Conservation (phyloP, 2,329 filamentous ascomycete genomes). For the Thermochaetoides dissita region DNA sequence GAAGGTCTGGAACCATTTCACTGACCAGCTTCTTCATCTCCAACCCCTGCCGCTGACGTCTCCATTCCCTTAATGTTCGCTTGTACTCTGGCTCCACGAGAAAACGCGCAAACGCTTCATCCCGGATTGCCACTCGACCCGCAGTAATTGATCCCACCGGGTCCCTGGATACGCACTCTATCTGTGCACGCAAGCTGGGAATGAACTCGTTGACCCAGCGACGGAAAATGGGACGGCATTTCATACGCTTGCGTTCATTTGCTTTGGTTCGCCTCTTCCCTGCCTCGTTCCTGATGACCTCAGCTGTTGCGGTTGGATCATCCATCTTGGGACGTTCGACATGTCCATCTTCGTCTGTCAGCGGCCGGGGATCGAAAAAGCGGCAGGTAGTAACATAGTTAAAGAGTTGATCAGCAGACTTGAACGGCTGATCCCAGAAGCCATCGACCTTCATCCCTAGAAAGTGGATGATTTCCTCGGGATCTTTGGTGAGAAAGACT, state of each 20-base stretch:
- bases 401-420: conserved; percentile 40
- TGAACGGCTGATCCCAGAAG: conserved; percentile 43
- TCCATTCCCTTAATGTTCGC: conserved; percentile 27
- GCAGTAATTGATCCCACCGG: conserved; percentile 4
- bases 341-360: conserved; percentile 5
- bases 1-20: conserved; percentile 14
- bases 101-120: conserved; percentile 41
- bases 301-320: neutral
- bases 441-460: conserved; percentile 40
- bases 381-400: conserved; percentile 44
- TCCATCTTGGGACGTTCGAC: neutral
- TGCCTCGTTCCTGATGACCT: conserved; percentile 16
- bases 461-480: conserved; percentile 43
- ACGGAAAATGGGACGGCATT: conserved; percentile 40
- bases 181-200: conserved; percentile 32
- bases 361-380: conserved; percentile 38
- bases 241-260: conserved; percentile 44
- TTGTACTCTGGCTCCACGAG: conserved; percentile 28
- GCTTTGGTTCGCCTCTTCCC: conserved; percentile 28
- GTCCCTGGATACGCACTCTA: conserved; percentile 18
- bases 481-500: conserved; percentile 46
- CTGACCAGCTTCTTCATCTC: conserved; percentile 22
- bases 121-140: conserved; percentile 31
- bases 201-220: conserved; percentile 51
- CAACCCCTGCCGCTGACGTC: conserved; percentile 25